These are phyloP conservation scores for Malus hybrid DNA, from an alignment of 331 rosid species.

Conservation along the genomic window DNA sequence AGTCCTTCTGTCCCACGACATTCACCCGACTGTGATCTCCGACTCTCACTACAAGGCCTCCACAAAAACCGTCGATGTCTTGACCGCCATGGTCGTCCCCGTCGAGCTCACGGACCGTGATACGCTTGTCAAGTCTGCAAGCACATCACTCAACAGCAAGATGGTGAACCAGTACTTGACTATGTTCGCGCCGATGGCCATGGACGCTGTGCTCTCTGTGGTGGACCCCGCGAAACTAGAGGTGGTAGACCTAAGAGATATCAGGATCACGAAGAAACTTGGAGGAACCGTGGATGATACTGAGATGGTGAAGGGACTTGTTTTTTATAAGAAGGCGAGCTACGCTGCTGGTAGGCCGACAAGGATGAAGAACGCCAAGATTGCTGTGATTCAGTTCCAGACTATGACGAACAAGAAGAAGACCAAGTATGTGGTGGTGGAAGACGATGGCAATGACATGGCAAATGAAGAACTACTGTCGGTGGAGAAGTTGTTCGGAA, in stretches of 20 bases:
- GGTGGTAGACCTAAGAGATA: conserved; percentile 73
- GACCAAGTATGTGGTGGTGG: not conserved
- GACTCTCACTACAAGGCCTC: conserved; percentile 8
- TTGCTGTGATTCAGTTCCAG: conserved; percentile 80
- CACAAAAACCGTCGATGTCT: conserved; percentile 64
- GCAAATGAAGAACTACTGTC: conserved; percentile 17
- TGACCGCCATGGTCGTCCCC: conserved; percentile 87
- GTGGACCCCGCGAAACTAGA: conserved; percentile 60
- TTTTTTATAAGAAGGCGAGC: conserved; percentile 86
- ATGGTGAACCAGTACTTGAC: conserved; percentile 89
- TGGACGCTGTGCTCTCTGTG: conserved; percentile 72
- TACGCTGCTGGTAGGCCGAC: conserved; percentile 94
- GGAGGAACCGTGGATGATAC: conserved; percentile 94
- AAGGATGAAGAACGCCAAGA: conserved; percentile 81
- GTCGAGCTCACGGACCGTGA: conserved; percentile 81
- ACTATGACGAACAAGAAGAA: not conserved
- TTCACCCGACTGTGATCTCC: conserved; percentile 81
- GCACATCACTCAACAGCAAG: conserved; percentile 85
- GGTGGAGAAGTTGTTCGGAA: conserved; percentile 48
- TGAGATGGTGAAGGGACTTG: conserved; percentile 64
- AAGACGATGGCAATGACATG: not conserved
- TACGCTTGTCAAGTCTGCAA: conserved; percentile 68
- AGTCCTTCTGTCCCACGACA: conserved; percentile 62
- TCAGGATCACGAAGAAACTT: conserved; percentile 88
- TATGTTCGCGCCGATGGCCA: conserved; percentile 82